These are phyloP conservation scores for Paecilomyces variotii DNA, from an alignment of 2,329 filamentous ascomycete genomes.

Conservation along the genomic window DNA sequence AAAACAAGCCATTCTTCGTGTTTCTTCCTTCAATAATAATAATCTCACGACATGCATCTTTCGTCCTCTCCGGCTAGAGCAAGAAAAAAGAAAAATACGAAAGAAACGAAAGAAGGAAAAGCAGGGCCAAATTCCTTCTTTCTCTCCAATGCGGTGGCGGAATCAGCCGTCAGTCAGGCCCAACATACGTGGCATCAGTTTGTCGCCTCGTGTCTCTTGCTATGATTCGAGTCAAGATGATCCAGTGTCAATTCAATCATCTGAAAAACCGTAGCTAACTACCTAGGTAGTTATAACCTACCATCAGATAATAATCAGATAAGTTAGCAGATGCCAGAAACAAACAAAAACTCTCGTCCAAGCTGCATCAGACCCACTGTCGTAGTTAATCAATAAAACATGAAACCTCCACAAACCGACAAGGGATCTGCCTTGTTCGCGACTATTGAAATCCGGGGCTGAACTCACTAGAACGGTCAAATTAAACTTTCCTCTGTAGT, in stretches of 20 bases:
- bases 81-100: too few species aligned
- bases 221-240: too few species aligned
- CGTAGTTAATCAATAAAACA: background rate
- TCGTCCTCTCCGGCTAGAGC: too few species aligned
- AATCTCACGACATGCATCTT: background rate
- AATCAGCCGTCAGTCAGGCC: background rate
- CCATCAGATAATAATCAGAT: background rate
- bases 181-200: background rate
- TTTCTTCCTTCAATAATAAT: background rate
- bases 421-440: conserved; percentile 1
- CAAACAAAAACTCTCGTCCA: background rate
- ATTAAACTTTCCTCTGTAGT: background rate
- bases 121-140: background rate
- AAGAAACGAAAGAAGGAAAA: too few species aligned
- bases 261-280: too few species aligned
- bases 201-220: background rate
- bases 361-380: background rate
- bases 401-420: background rate
- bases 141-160: background rate
- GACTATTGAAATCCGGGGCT: background rate
- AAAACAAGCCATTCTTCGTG: background rate
- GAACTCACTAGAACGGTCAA: background rate
- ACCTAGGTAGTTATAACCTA: background rate
- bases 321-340: background rate
- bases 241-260: too few species aligned